phyloP scores from a whole-genome alignment of 179 eudicot species.

The Silene noctiflora region DNA sequence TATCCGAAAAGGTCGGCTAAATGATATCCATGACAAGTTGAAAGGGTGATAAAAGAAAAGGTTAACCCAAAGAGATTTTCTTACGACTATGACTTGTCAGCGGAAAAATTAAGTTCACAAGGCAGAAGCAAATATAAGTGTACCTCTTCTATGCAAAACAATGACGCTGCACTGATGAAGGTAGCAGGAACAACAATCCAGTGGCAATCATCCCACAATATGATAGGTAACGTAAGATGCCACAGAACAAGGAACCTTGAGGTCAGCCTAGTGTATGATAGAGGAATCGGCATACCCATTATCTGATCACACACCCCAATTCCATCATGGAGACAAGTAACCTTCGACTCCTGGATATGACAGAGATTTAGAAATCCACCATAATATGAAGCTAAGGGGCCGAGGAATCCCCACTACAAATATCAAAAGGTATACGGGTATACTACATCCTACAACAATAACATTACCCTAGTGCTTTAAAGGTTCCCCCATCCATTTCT shows the following conservation, averaged over 20 bases:
- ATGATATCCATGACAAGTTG: too few species aligned
- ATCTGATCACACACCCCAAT: constrained; percentile 80
- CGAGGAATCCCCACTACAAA: background rate
- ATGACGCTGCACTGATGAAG: constrained; percentile 80
- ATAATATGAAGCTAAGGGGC: background rate
- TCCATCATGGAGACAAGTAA: constrained; percentile 80
- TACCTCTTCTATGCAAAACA: constrained; percentile 97
- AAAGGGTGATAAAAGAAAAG: background rate
- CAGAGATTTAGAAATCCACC: background rate
- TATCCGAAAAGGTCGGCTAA: too few species aligned
- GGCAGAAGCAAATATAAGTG: constrained; percentile 6
- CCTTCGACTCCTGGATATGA: constrained; percentile 66
- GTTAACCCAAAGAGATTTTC: background rate
- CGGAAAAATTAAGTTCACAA: constrained; percentile 8
- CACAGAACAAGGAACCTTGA: constrained; percentile 91
- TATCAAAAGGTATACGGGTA: background rate
- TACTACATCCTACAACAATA: too few species aligned
- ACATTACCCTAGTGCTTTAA: background rate
- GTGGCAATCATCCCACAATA: constrained; percentile 96
- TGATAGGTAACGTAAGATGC: constrained; percentile 95
- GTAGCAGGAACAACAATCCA: constrained; percentile 99
- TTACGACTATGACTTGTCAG: background rate
- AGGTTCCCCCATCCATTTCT: too few species aligned
- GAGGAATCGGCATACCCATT: constrained; percentile 76
- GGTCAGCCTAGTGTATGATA: constrained; percentile 88